Evolutionary conservation across 2,329 filamentous ascomycete genomes (phyloP), one percentile per base, ranked within the genome.

Genomic region (Phymatotrichopsis omnivora): DNA sequence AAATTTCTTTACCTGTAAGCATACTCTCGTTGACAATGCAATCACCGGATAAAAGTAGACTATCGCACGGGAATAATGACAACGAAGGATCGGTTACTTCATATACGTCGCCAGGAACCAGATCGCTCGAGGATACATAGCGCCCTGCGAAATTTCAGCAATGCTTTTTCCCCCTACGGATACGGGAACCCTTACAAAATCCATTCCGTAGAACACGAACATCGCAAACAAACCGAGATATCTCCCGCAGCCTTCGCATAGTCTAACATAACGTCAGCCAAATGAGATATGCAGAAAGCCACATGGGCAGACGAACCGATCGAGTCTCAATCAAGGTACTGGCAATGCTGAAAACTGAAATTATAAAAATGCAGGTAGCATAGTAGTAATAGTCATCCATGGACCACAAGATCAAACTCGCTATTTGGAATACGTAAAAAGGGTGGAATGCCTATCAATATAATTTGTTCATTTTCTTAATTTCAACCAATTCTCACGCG

Each of bases 1-100:
- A 35, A 23, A 28, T 5, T 8, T 17, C 52, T 60, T 53, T 60
- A 72, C 69, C 77, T 29, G 91, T 98, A 27, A 98, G 75, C 91
- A 98, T 98, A 66, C 91, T 96, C 65, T 98, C 91, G 60, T 98
- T 98, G 55, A 98, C 87, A 52, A 98, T 96, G 60, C 87, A 95
- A 64, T 98, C 93, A 30, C 91, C 93, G 41, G 84, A 85, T 0
- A 98, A 72, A 5, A 98, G 68, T 25, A 98, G 68, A 62, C 89
- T 93, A 63, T 98, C 91, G 59, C 85, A 91, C 1, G 91, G 91
- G 52, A 96, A 82, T 57, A 93, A 84, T 3, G 76, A 76, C 20
- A 98, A 69, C 12, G 80, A 85, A 2, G 91, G 91, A 63, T 98
- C 93, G 46, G 89, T 95, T 38, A 98, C 75, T 68, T 98, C 91